Evolutionary conservation across 2,329 filamentous ascomycete species (phyloP).

Genomic region (Hawksworthiomyces lignivorus): DNA sequence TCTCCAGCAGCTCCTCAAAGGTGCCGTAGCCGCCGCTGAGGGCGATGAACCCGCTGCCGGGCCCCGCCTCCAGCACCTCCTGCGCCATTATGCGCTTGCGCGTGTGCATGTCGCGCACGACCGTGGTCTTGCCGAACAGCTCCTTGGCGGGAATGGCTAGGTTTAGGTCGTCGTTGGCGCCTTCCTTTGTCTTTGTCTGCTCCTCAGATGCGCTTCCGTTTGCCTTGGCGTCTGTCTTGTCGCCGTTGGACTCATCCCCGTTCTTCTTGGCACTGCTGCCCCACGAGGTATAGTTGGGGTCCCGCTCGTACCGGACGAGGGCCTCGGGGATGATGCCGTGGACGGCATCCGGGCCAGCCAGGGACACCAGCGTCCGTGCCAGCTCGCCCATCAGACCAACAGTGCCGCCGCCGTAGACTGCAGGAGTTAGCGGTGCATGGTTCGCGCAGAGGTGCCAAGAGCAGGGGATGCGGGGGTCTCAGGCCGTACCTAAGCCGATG

Average conservation of each 20-base stretch:
- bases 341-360: slow-evolving; percentile 72
- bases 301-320: slow-evolving; percentile 70
- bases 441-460: too few relatives aligned
- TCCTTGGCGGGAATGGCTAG: slow-evolving; percentile 55
- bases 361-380: slow-evolving; percentile 73
- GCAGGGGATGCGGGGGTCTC: too few relatives aligned
- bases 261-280: not conserved
- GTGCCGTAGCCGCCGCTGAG: slow-evolving; percentile 88
- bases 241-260: slow-evolving; percentile 22
- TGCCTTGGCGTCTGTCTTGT: slow-evolving; percentile 5
- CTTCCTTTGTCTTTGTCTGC: not conserved
- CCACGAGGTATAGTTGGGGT: slow-evolving; percentile 43
- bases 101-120: slow-evolving; percentile 94
- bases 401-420: slow-evolving; percentile 91
- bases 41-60: slow-evolving; percentile 82
- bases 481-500: slow-evolving; percentile 65
- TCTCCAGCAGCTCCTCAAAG: slow-evolving; percentile 89
- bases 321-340: slow-evolving; percentile 91
- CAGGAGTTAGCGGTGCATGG: slow-evolving; percentile 11
- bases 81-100: slow-evolving; percentile 90
- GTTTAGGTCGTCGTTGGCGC: not conserved
- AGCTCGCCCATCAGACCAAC: slow-evolving; percentile 93
- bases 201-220: not conserved
- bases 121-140: slow-evolving; percentile 73
- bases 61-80: slow-evolving; percentile 73